Percentiles rank a stretch among this genome's conserved stretches.
Conservation (phyloP, 768 basidiomycete genomes). For the Macrocybe gigantea region DNA sequence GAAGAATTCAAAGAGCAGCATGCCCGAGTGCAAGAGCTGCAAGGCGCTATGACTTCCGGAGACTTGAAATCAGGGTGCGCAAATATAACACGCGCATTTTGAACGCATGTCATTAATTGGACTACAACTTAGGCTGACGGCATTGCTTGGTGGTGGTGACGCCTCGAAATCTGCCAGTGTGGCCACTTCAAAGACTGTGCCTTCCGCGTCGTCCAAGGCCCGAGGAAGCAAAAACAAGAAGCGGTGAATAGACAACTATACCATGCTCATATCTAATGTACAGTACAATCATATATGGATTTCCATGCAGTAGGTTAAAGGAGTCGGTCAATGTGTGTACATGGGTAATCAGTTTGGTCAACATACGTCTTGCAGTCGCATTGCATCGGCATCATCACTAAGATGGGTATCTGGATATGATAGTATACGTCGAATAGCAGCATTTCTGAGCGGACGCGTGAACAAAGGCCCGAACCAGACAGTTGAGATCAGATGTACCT, state of each 20-base stretch:
- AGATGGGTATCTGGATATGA: slow-evolving; percentile 34
- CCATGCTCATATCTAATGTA: too few species aligned
- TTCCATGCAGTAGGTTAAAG: slow-evolving; percentile 7
- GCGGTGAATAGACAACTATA: slow-evolving; percentile 14
- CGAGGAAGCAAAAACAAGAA: slow-evolving; percentile 30
- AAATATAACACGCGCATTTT: neutral
- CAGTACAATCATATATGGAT: neutral
- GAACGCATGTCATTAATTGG: neutral
- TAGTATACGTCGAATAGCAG: slow-evolving; percentile 49
- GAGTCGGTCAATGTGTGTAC: slow-evolving; percentile 3
- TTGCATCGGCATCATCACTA: too few species aligned
- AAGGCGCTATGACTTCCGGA: slow-evolving; percentile 51
- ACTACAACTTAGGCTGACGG: slow-evolving; percentile 33
- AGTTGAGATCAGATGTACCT: slow-evolving; percentile 32
- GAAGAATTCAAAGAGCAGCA: slow-evolving; percentile 62
- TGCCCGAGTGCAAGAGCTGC: slow-evolving; percentile 46
- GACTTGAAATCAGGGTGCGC: slow-evolving; percentile 54
- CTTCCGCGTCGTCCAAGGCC: slow-evolving; percentile 9
- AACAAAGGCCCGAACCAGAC: too few species aligned
- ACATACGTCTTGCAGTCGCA: too few species aligned
- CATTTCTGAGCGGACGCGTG: slow-evolving; percentile 32
- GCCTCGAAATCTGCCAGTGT: slow-evolving; percentile 11
- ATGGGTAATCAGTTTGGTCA: too few species aligned
- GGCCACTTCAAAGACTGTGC: neutral
- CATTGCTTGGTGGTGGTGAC: slow-evolving; percentile 24